Conservation (phyloP, 2,329 filamentous ascomycete genomes). For the Colletotrichum gloeosporioides region DNA sequence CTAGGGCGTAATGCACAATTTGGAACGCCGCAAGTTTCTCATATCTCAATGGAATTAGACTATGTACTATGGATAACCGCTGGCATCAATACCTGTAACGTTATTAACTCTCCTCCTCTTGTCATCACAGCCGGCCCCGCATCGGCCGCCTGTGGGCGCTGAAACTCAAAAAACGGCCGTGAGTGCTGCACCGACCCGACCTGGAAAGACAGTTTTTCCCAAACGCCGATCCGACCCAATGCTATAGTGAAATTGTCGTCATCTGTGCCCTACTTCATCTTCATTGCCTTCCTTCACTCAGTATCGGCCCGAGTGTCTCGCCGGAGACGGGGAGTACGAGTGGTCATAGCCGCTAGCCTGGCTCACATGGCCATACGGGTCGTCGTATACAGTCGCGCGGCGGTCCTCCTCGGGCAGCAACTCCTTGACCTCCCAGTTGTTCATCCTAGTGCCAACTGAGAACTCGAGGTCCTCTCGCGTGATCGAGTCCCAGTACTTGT, state of each 20-base stretch:
- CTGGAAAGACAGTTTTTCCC: slow-evolving; percentile 12
- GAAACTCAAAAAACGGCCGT: background rate
- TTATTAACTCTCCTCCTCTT: slow-evolving; percentile 1
- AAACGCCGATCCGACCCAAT: slow-evolving; percentile 14
- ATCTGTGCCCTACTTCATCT: background rate
- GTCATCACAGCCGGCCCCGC: background rate
- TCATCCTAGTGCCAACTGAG: slow-evolving; percentile 91
- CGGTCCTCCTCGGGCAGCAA: slow-evolving; percentile 82
- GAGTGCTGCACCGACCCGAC: background rate
- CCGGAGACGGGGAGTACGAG: slow-evolving; percentile 50
- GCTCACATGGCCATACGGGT: slow-evolving; percentile 64
- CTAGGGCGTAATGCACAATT: background rate
- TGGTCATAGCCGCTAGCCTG: slow-evolving; percentile 61
- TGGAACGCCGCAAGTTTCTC: background rate
- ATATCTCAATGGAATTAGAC: slow-evolving; percentile 11
- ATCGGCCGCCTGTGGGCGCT: background rate
- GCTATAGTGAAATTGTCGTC: background rate
- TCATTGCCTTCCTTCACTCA: slow-evolving; percentile 23
- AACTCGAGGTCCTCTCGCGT: slow-evolving; percentile 98
- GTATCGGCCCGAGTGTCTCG: slow-evolving; percentile 53
- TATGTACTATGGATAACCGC: slow-evolving; percentile 2
- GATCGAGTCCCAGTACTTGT: slow-evolving; percentile 99
- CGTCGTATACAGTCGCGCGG: slow-evolving; percentile 75
- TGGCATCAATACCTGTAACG: slow-evolving; percentile 1
- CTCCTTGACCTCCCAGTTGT: slow-evolving; percentile 99